A percentile compares a stretch with the other conserved stretches of the same genome.
Conservation (phyloP, 1,284 basidiomycete genomes). For the Naganishia sp. region DNA sequence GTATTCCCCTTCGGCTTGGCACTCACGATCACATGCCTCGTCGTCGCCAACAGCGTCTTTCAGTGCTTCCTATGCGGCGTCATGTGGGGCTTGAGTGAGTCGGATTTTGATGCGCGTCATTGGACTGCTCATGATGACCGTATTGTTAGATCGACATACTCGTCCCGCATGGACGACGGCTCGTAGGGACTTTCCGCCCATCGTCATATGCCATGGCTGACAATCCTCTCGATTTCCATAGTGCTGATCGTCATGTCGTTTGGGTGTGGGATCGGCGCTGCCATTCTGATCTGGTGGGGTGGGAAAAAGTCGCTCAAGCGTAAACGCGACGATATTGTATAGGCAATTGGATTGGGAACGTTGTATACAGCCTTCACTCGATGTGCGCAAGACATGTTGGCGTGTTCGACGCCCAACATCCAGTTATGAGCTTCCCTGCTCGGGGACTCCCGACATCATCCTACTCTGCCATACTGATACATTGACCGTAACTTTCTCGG, state of each 20-base stretch:
- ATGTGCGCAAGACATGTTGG: neutral
- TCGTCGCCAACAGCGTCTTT: slow-evolving; percentile 37
- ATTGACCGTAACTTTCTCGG: slow-evolving; percentile 11
- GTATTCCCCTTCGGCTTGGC: slow-evolving; percentile 41
- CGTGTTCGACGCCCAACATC: too few relatives aligned
- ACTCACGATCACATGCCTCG: slow-evolving; percentile 45
- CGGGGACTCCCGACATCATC: neutral
- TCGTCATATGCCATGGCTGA: too few relatives aligned
- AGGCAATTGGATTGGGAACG: too few relatives aligned
- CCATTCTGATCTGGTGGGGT: slow-evolving; percentile 8
- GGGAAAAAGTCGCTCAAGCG: slow-evolving; percentile 10
- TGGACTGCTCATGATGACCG: too few relatives aligned
- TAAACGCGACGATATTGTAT: too few relatives aligned
- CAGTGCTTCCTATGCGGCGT: slow-evolving; percentile 6
- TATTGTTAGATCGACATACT: too few relatives aligned
- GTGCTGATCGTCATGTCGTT: neutral
- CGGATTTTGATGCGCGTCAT: neutral
- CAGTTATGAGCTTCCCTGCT: too few relatives aligned
- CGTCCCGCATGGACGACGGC: too few relatives aligned
- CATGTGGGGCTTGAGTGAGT: slow-evolving; percentile 3
- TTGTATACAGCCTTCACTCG: too few relatives aligned
- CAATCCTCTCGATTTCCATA: too few relatives aligned
- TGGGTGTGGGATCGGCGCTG: neutral
- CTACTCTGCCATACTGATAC: slow-evolving; percentile 1
- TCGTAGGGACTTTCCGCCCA: too few relatives aligned